Evolutionary conservation across 306 rosid genomes (phyloP).

Genomic region (Vigna mungo): DNA sequence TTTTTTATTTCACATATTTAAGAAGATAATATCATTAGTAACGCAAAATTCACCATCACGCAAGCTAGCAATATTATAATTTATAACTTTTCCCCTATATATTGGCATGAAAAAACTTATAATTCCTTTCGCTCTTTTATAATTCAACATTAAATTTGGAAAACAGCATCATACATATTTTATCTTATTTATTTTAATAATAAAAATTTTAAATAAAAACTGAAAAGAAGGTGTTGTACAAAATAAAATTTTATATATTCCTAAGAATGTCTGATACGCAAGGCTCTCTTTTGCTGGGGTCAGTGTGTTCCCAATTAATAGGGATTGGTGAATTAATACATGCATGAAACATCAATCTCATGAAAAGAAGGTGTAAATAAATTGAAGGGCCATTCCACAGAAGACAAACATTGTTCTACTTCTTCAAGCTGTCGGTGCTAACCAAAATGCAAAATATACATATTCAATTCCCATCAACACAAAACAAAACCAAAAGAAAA

Average conservation of each 20-base stretch:
- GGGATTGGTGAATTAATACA: background rate
- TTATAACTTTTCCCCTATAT: background rate
- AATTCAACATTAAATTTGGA: background rate
- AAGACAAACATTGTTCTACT: slow-evolving; percentile 14
- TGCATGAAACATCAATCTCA: slow-evolving; percentile 4
- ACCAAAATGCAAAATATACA: slow-evolving; percentile 38
- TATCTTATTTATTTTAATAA: background rate
- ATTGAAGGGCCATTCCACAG: background rate
- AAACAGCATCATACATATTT: background rate
- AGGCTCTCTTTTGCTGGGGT: background rate
- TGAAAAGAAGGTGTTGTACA: background rate
- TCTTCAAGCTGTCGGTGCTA: slow-evolving; percentile 58
- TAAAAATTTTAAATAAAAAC: background rate
- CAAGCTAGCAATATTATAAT: background rate
- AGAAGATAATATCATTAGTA: no score
- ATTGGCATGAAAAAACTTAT: background rate
- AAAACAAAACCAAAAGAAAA: background rate
- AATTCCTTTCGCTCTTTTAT: background rate
- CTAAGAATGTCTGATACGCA: slow-evolving; percentile 24
- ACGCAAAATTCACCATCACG: background rate
- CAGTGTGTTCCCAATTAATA: slow-evolving; percentile 25
- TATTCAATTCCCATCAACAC: background rate
- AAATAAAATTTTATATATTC: background rate
- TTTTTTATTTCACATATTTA: background rate
- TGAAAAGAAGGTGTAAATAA: background rate